phyloP scores from a whole-genome alignment of 2,329 filamentous ascomycete genomes.

The Colletotrichum limetticola region DNA sequence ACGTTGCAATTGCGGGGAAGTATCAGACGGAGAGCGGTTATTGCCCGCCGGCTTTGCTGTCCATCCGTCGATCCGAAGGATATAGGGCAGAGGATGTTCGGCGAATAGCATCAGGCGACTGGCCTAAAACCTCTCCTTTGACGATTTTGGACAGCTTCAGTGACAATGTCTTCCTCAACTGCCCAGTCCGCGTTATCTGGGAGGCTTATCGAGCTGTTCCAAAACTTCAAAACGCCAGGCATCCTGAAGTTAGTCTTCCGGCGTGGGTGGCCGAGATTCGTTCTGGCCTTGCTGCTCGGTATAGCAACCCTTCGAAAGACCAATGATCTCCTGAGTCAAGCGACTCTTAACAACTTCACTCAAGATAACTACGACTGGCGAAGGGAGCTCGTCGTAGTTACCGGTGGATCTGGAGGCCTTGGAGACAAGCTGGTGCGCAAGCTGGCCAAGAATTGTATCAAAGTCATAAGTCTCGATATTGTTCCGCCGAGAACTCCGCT shows the following conservation, averaged over 20 bases:
- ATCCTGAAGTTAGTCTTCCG: background rate
- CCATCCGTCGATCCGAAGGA: background rate
- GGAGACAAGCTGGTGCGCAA: slow-evolving; percentile 24
- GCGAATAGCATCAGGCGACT: background rate
- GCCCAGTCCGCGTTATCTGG: background rate
- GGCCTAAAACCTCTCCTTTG: background rate
- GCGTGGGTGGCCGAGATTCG: slow-evolving; percentile 4
- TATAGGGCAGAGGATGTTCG: background rate
- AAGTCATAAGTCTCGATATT: slow-evolving; percentile 26
- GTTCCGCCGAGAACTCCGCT: slow-evolving; percentile 3
- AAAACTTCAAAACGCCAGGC: background rate
- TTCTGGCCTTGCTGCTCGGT: background rate
- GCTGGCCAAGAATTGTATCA: slow-evolving; percentile 26
- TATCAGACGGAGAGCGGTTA: background rate
- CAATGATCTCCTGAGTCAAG: background rate
- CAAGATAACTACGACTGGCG: slow-evolving; percentile 27
- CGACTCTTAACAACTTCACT: slow-evolving; percentile 26
- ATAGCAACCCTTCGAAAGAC: slow-evolving; percentile 4
- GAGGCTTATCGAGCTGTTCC: background rate
- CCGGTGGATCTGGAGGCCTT: slow-evolving; percentile 26
- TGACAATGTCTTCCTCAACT: background rate
- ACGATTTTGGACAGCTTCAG: background rate
- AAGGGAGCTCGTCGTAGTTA: slow-evolving; percentile 46
- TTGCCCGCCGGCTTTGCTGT: background rate
- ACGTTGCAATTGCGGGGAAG: slow-evolving; percentile 23